Evolutionary conservation across 78 protist genomes (phyloP).

Genomic region (Paratrimastix pyriformis): DNA sequence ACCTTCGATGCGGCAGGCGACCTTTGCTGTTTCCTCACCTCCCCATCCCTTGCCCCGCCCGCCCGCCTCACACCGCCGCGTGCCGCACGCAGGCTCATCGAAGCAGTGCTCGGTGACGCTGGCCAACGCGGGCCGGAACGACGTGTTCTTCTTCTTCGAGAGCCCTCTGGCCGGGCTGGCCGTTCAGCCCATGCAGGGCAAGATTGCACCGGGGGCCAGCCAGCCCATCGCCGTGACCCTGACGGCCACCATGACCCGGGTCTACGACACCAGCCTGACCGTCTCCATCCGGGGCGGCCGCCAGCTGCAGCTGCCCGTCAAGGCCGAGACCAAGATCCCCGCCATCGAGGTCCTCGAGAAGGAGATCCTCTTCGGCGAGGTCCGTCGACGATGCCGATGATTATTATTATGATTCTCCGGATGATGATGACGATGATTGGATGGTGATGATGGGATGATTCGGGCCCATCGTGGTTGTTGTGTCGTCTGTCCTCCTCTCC

Average conservation of each 20-base stretch:
- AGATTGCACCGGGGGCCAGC: neutral
- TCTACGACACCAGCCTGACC: neutral
- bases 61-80: conserved; percentile 16
- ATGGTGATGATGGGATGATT: too few relatives aligned
- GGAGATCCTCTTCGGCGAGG: conserved; percentile 21
- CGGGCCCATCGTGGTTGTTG: too few relatives aligned
- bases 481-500: too few relatives aligned
- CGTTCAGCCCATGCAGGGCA: conserved; percentile 4
- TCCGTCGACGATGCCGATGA: too few relatives aligned
- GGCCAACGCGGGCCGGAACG: neutral
- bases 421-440: too few relatives aligned
- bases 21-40: too few relatives aligned
- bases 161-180: neutral
- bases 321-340: conserved; percentile 33
- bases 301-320: conserved; percentile 10
- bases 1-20: too few relatives aligned
- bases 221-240: neutral
- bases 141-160: neutral
- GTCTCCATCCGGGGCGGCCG: conserved; percentile 22
- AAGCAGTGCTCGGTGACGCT: neutral
- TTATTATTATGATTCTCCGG: too few relatives aligned
- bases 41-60: too few relatives aligned
- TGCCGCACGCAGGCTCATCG: neutral
- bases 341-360: neutral
- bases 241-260: neutral